phyloP scores from a whole-genome alignment of 2,329 filamentous ascomycete species.

The Apiospora aurea region DNA sequence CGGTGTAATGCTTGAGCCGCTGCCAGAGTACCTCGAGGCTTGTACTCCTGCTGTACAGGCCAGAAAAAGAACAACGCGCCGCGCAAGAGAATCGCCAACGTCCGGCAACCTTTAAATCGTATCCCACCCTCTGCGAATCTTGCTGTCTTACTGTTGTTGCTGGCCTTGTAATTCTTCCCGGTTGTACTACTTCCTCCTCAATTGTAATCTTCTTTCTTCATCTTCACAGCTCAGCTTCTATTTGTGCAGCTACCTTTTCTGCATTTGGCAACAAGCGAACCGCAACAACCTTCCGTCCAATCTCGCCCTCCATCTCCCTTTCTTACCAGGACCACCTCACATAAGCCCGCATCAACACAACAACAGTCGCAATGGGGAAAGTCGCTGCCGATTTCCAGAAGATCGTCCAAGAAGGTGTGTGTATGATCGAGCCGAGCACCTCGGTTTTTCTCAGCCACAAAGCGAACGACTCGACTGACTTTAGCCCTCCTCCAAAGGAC shows the following conservation, averaged over 20 bases:
- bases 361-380: constrained; percentile 47
- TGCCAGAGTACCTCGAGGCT: background rate
- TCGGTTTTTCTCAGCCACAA: background rate
- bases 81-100: constrained; percentile 9
- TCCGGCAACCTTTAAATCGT: constrained; percentile 1
- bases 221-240: background rate
- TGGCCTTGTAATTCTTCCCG: constrained; percentile 6
- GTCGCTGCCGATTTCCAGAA: constrained; percentile 60
- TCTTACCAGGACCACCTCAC: background rate
- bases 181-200: background rate
- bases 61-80: constrained; percentile 15
- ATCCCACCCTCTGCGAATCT: constrained; percentile 7
- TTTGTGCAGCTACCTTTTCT: background rate
- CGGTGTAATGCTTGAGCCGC: background rate
- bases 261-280: background rate
- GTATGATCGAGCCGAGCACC: background rate
- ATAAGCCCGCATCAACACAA: background rate
- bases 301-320: background rate
- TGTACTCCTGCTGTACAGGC: background rate
- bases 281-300: background rate
- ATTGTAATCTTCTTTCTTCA: constrained; percentile 6
- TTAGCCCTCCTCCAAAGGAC: constrained; percentile 49
- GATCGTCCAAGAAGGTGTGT: constrained; percentile 60
- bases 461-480: background rate
- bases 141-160: constrained; percentile 1